Evolutionary conservation across 768 basidiomycete species (phyloP).

Genomic region (Xerocomellus chrysenteron): DNA sequence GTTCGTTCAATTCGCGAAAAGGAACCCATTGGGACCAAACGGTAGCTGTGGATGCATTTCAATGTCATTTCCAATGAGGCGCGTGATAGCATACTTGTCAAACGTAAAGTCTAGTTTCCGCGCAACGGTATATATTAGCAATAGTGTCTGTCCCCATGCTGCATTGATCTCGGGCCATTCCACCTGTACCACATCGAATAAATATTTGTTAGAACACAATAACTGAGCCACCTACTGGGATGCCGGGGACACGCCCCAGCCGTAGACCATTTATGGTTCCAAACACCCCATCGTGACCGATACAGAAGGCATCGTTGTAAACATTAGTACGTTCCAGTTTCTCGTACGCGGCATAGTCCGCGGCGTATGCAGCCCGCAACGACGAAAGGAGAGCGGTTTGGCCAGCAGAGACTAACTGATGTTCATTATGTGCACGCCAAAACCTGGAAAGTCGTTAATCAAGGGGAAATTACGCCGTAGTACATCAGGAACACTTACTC

Average conservation of each 20-base stretch:
- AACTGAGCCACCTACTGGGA: constrained; percentile 53
- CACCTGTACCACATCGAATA: constrained; percentile 50
- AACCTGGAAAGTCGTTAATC: constrained; percentile 50
- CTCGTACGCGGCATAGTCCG: constrained; percentile 74
- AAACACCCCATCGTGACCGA: constrained; percentile 91
- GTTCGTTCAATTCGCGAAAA: constrained; percentile 90
- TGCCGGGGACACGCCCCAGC: constrained; percentile 81
- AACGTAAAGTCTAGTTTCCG: constrained; percentile 89
- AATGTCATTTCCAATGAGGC: constrained; percentile 2
- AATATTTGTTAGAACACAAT: constrained; percentile 1
- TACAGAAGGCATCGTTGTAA: constrained; percentile 94
- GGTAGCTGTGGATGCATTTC: constrained; percentile 57
- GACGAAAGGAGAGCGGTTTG: constrained; percentile 70
- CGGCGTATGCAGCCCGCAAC: constrained; percentile 73
- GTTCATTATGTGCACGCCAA: constrained; percentile 77
- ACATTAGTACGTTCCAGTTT: constrained; percentile 91
- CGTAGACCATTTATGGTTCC: constrained; percentile 98
- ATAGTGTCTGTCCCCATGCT: constrained; percentile 95
- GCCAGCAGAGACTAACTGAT: constrained; percentile 60
- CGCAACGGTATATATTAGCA: constrained; percentile 87
- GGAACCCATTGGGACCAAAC: constrained; percentile 90
- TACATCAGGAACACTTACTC: constrained; percentile 51
- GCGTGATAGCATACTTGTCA: constrained; percentile 57
- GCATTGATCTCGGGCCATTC: constrained; percentile 99
- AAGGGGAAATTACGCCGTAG: background rate